Conservation (phyloP, 2,329 filamentous ascomycete genomes). For the Scolecobasidium constrictum region DNA sequence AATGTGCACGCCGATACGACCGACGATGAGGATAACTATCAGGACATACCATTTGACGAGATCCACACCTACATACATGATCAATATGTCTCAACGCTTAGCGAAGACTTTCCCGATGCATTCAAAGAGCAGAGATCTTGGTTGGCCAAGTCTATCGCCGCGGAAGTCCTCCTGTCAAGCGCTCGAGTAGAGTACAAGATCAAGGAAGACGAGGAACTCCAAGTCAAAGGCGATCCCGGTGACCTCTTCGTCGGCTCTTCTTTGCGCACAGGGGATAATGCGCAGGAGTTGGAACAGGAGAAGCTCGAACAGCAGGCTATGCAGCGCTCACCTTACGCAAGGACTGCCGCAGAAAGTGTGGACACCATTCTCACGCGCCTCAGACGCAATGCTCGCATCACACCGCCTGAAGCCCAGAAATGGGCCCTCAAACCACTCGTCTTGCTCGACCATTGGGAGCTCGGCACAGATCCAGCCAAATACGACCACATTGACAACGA, state of each 20-base stretch:
- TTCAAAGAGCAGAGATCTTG: background rate
- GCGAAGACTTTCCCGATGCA: background rate
- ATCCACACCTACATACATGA: background rate
- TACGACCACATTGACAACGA: conserved; percentile 4
- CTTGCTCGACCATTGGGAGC: conserved; percentile 5
- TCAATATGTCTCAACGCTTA: background rate
- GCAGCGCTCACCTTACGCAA: background rate
- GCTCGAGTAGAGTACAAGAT: background rate
- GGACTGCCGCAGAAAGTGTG: background rate
- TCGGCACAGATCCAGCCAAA: background rate
- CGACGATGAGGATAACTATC: background rate
- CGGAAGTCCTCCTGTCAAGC: background rate
- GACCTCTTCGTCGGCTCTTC: background rate
- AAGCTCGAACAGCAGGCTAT: background rate
- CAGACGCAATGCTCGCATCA: background rate
- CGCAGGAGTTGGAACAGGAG: background rate
- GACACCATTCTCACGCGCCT: background rate
- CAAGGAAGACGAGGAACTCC: background rate
- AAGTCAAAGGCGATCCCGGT: background rate
- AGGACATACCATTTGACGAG: background rate
- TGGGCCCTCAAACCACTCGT: conserved; percentile 2
- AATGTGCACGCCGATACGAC: background rate
- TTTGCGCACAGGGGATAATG: background rate
- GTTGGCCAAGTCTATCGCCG: background rate
- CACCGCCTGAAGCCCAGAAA: background rate